phyloP scores from a whole-genome alignment of 345 rosid genomes.

The Noccaea caerulescens region DNA sequence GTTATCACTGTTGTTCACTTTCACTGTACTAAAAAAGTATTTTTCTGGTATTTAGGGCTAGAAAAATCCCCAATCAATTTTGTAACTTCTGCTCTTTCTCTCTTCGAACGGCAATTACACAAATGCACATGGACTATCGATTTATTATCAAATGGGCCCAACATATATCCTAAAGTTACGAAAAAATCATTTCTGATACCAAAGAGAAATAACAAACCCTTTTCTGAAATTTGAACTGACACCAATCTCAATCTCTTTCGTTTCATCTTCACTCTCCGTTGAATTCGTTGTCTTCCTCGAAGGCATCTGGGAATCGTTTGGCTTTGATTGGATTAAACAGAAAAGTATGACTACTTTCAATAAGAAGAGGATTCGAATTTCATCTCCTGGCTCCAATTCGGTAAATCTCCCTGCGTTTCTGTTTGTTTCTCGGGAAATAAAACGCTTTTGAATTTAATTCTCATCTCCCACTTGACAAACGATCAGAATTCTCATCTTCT shows the following conservation, averaged over 20 bases:
- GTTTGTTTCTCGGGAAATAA: neutral
- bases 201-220: neutral
- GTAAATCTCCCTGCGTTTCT: conserved; percentile 8
- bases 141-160: conserved; percentile 4
- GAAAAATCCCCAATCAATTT: conserved; percentile 3
- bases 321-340: neutral
- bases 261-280: neutral
- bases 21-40: neutral
- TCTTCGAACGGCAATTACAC: neutral
- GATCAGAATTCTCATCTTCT: neutral
- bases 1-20: conserved; percentile 1
- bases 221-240: too few species aligned
- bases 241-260: too few species aligned
- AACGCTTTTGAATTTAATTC: neutral
- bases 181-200: neutral
- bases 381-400: conserved; percentile 20
- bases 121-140: neutral
- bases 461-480: neutral
- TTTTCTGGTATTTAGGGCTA: neutral
- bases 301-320: neutral
- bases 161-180: neutral
- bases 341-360: conserved; percentile 11
- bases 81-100: neutral
- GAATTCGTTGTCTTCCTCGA: neutral
- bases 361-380: conserved; percentile 9